Conservation (phyloP, 176 grass and related monocot genomes). For the Canna indica region DNA sequence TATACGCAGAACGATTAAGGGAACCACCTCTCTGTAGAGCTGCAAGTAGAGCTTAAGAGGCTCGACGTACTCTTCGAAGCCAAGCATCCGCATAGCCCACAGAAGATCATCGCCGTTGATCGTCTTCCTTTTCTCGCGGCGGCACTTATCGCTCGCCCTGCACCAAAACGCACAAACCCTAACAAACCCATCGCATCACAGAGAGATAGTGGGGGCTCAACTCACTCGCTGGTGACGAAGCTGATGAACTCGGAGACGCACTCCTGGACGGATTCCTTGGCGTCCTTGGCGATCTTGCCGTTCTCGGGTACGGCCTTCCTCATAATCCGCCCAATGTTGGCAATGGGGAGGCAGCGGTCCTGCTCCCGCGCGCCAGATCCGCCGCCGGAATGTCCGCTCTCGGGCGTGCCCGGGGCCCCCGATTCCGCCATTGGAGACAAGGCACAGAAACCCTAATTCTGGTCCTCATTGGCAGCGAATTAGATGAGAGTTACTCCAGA, state of each 20-base stretch:
- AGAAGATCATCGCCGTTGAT: slow-evolving; percentile 5
- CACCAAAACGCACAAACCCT: not conserved
- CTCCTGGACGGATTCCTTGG: slow-evolving; percentile 45
- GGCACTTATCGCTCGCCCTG: slow-evolving; percentile 11
- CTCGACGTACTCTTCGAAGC: slow-evolving; percentile 13
- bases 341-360: slow-evolving; percentile 67
- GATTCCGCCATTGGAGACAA: slow-evolving; percentile 1
- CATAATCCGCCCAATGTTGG: slow-evolving; percentile 75
- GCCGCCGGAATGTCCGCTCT: not conserved
- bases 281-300: slow-evolving; percentile 74
- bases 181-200: not conserved
- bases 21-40: slow-evolving; percentile 7
- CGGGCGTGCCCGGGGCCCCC: slow-evolving; percentile 5
- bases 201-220: not conserved
- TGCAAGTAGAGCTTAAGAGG: slow-evolving; percentile 2
- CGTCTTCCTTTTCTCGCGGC: slow-evolving; percentile 11
- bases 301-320: slow-evolving; percentile 76
- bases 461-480: not conserved
- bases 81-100: slow-evolving; percentile 8
- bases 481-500: no score
- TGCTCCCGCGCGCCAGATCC: slow-evolving; percentile 35
- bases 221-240: slow-evolving; percentile 42
- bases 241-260: slow-evolving; percentile 84
- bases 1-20: not conserved
- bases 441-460: not conserved